phyloP scores from a whole-genome alignment of 495 filamentous ascomycete species.

The Penicillium angulare region DNA sequence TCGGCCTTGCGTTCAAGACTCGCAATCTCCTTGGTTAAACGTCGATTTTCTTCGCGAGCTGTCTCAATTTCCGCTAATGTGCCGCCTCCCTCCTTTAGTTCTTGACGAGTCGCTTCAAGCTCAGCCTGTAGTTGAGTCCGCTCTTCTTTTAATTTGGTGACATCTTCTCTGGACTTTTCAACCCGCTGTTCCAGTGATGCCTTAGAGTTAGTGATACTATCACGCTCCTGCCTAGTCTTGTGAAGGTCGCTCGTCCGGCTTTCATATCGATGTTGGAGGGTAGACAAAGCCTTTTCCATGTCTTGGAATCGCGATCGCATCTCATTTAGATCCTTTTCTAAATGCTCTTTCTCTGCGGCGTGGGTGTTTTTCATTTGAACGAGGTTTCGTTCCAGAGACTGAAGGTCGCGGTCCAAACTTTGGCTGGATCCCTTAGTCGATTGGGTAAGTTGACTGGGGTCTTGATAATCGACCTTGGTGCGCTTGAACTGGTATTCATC shows the following conservation, averaged over 20 bases:
- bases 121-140: slow-evolving; percentile 46
- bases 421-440: slow-evolving; percentile 33
- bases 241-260: slow-evolving; percentile 36
- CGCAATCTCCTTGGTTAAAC: slow-evolving; percentile 39
- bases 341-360: slow-evolving; percentile 27
- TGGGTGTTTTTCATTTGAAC: slow-evolving; percentile 35
- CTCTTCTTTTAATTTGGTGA: slow-evolving; percentile 48
- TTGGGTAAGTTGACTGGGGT: slow-evolving; percentile 34
- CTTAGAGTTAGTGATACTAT: slow-evolving; percentile 23
- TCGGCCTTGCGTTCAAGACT: slow-evolving; percentile 48
- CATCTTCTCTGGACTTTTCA: slow-evolving; percentile 43
- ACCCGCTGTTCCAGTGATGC: slow-evolving; percentile 28
- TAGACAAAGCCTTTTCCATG: slow-evolving; percentile 25
- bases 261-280: slow-evolving; percentile 47
- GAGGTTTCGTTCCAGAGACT: slow-evolving; percentile 32
- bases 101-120: slow-evolving; percentile 45
- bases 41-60: slow-evolving; percentile 42
- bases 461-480: slow-evolving; percentile 29
- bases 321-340: slow-evolving; percentile 24
- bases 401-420: slow-evolving; percentile 30
- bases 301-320: slow-evolving; percentile 24
- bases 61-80: slow-evolving; percentile 48
- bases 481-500: slow-evolving; percentile 32
- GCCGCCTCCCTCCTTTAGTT: slow-evolving; percentile 50
- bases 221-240: slow-evolving; percentile 37